A percentile compares a stretch with the other conserved stretches of the same genome.
Evolutionary conservation across 306 rosid genomes (phyloP).

Genomic region (Rosa multiflora): DNA sequence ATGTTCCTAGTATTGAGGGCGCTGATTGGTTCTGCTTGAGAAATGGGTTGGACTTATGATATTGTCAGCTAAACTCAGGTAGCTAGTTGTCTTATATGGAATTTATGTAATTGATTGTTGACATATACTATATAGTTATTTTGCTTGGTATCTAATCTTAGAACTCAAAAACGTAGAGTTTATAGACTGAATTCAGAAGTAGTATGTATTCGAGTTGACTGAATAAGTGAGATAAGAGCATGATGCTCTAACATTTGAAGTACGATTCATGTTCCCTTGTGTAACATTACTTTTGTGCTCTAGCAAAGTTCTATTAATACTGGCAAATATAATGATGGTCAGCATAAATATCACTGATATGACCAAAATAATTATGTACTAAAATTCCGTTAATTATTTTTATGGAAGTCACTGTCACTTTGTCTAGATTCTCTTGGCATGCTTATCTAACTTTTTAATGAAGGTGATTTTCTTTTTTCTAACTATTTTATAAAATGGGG

Average conservation of each 20-base stretch:
- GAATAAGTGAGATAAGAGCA: not conserved
- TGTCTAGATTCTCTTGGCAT: not conserved
- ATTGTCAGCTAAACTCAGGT: not conserved
- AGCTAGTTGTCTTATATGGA: not conserved
- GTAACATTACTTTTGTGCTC: not conserved
- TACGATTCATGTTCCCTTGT: not conserved
- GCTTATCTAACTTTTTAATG: no score
- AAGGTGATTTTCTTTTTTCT: no score
- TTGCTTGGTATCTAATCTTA: not conserved
- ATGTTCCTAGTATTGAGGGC: not conserved
- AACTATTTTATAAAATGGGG: no score
- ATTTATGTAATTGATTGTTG: not conserved
- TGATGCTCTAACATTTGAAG: not conserved
- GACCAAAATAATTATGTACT: not conserved
- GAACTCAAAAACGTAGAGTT: not conserved
- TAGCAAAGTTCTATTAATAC: no score
- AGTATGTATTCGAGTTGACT: not conserved
- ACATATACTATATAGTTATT: not conserved
- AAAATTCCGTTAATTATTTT: not conserved
- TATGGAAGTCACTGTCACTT: conserved; percentile 2
- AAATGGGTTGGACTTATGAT: not conserved
- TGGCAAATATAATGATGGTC: not conserved
- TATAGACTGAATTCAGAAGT: not conserved
- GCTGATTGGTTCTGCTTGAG: not conserved
- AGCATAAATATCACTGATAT: not conserved